Evolutionary conservation across 768 basidiomycete species (phyloP).

Genomic region (Pleurotus pulmonarius): DNA sequence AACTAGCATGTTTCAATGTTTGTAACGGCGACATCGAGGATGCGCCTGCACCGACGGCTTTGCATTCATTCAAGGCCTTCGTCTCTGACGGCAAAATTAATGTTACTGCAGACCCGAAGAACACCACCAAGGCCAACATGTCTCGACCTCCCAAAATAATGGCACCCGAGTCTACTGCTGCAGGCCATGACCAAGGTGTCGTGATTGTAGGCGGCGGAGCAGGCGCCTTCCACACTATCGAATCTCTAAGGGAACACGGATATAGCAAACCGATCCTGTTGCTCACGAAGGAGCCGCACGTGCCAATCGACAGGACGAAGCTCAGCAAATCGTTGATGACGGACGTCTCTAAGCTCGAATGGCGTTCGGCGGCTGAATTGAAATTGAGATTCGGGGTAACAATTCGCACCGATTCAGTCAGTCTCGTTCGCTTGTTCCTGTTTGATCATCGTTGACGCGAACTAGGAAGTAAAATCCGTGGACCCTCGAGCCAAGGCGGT

Average conservation of each 20-base stretch:
- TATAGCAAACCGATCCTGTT: slow-evolving; percentile 77
- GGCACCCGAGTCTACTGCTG: slow-evolving; percentile 39
- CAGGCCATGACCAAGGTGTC: slow-evolving; percentile 49
- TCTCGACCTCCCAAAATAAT: slow-evolving; percentile 56
- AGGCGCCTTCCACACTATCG: slow-evolving; percentile 71
- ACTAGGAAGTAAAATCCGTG: slow-evolving; percentile 65
- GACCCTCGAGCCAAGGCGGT: slow-evolving; percentile 63
- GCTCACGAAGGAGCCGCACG: slow-evolving; percentile 72
- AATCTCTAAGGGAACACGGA: slow-evolving; percentile 80
- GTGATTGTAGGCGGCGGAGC: slow-evolving; percentile 87
- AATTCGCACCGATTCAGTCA: slow-evolving; percentile 55
- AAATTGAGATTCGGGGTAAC: slow-evolving; percentile 72
- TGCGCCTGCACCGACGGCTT: slow-evolving; percentile 75
- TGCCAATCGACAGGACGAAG: slow-evolving; percentile 89
- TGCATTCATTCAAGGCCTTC: slow-evolving; percentile 74
- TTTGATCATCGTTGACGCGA: not conserved
- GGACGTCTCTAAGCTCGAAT: slow-evolving; percentile 75
- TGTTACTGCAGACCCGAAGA: slow-evolving; percentile 65
- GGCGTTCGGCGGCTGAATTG: slow-evolving; percentile 66
- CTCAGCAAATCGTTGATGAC: slow-evolving; percentile 83
- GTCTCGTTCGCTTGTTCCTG: slow-evolving; percentile 17
- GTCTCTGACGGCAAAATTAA: slow-evolving; percentile 70
- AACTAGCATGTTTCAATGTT: slow-evolving; percentile 80
- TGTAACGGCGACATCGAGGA: slow-evolving; percentile 89
- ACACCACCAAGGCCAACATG: slow-evolving; percentile 65